Percentiles rank a stretch among this genome's conserved stretches.
Conservation (phyloP, 2,329 filamentous ascomycete species). For the Drechslerella coelobrocha region DNA sequence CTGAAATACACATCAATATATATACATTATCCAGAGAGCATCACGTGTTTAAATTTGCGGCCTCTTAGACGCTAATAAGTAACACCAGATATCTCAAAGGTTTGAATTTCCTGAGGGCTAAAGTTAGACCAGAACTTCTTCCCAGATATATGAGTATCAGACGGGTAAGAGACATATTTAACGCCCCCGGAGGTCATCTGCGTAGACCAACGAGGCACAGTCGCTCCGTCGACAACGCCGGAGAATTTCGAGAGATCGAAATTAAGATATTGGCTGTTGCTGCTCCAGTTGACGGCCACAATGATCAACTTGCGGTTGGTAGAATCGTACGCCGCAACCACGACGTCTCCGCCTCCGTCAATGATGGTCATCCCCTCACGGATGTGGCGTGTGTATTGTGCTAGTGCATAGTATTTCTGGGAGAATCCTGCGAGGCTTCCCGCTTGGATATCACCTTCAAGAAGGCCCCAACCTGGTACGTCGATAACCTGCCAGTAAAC, state of each 20-base stretch:
- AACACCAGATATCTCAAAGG: conserved; percentile 57
- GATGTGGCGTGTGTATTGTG: conserved; percentile 60
- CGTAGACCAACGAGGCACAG: conserved; percentile 58
- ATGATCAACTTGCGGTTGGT: conserved; percentile 57
- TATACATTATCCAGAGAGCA: too few relatives aligned
- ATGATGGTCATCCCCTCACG: conserved; percentile 59
- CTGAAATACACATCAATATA: too few relatives aligned
- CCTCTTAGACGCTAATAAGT: too few relatives aligned
- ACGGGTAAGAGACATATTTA: conserved; percentile 56
- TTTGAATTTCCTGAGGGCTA: conserved; percentile 57
- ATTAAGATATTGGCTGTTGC: conserved; percentile 57
- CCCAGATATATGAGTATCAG: conserved; percentile 57
- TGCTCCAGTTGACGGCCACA: conserved; percentile 59
- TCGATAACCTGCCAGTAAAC: conserved; percentile 62
- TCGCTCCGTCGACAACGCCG: conserved; percentile 55
- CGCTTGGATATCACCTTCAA: conserved; percentile 59
- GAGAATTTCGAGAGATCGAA: conserved; percentile 59
- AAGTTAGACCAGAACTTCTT: conserved; percentile 59
- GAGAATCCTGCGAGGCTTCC: conserved; percentile 55
- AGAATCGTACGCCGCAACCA: conserved; percentile 59
- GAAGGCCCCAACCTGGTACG: conserved; percentile 59
- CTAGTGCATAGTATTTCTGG: conserved; percentile 60
- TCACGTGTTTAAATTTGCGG: too few relatives aligned
- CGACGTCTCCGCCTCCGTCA: conserved; percentile 57
- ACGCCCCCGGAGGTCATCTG: conserved; percentile 57